phyloP scores from a whole-genome alignment of 2,329 filamentous ascomycete genomes.

The Neofusicoccum kwambonambiense region DNA sequence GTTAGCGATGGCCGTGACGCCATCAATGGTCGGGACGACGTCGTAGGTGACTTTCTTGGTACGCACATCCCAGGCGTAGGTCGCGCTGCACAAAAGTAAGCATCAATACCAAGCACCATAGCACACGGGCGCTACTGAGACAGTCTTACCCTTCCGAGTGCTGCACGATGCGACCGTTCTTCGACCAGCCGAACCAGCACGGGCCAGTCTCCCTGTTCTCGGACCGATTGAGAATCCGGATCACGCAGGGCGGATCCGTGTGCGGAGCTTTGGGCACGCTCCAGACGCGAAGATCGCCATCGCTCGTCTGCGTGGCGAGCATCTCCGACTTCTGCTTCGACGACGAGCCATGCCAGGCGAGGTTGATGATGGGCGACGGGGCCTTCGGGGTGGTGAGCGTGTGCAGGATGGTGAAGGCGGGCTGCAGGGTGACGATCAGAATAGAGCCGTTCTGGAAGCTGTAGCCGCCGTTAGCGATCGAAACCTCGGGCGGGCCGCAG shows the following conservation, averaged over 20 bases:
- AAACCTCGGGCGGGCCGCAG: not conserved
- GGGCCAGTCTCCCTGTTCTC: constrained; percentile 68
- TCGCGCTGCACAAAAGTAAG: constrained; percentile 14
- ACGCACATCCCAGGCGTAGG: constrained; percentile 76
- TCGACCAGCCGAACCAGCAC: constrained; percentile 98
- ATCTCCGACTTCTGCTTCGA: constrained; percentile 96
- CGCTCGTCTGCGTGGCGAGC: constrained; percentile 87
- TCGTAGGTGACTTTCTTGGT: constrained; percentile 97
- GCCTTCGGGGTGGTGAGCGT: constrained; percentile 80
- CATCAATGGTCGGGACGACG: constrained; percentile 78
- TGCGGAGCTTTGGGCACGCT: constrained; percentile 82
- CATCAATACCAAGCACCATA: constrained; percentile 25
- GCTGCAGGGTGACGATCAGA: constrained; percentile 82
- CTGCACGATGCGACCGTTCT: constrained; percentile 94
- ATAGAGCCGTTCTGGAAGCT: constrained; percentile 96
- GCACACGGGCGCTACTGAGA: not conserved
- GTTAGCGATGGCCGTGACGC: constrained; percentile 77
- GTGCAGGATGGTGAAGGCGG: constrained; percentile 90
- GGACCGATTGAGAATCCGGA: constrained; percentile 77
- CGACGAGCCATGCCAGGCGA: constrained; percentile 96
- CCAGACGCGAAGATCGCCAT: constrained; percentile 93
- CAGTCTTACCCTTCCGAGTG: constrained; percentile 78
- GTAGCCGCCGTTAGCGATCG: constrained; percentile 23
- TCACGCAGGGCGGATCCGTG: constrained; percentile 77
- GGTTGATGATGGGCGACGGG: constrained; percentile 80